Conservation (phyloP, 208 protist species). For the Naegleria lovaniensis region DNA sequence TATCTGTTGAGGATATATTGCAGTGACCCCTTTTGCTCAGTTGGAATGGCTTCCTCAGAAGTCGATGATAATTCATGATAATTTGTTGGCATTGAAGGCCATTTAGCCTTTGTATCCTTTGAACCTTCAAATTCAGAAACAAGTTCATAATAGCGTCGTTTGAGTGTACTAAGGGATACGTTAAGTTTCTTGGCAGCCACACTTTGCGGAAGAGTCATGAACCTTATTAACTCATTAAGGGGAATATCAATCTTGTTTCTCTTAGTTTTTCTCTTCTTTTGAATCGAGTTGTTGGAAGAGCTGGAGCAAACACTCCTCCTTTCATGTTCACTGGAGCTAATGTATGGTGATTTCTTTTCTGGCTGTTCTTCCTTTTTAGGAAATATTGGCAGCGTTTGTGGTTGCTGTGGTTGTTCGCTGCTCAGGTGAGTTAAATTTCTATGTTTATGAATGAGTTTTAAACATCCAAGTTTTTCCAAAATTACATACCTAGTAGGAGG, state of each 20-base stretch:
- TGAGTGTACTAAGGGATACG: background rate
- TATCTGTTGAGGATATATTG: conserved; percentile 5
- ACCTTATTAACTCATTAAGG: background rate
- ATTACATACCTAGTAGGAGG: background rate
- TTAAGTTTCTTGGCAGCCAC: background rate
- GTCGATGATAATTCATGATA: background rate
- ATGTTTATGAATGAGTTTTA: background rate
- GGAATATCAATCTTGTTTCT: conserved; percentile 19
- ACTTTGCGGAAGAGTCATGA: conserved; percentile 1
- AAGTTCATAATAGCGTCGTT: background rate
- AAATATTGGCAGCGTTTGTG: background rate
- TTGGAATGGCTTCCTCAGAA: background rate
- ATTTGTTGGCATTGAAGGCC: conserved; percentile 1
- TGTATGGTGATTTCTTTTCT: background rate
- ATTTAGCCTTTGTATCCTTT: background rate
- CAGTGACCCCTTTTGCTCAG: background rate
- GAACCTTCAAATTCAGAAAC: background rate
- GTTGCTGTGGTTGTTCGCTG: no score
- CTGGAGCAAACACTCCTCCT: background rate
- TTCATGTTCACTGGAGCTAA: background rate
- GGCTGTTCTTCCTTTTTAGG: background rate
- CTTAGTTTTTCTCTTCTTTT: background rate
- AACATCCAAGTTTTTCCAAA: background rate
- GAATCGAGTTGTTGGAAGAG: background rate
- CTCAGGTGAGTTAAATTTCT: background rate